Conservation (phyloP, 1,139 yeast species). For the Komagataea norvegica region DNA sequence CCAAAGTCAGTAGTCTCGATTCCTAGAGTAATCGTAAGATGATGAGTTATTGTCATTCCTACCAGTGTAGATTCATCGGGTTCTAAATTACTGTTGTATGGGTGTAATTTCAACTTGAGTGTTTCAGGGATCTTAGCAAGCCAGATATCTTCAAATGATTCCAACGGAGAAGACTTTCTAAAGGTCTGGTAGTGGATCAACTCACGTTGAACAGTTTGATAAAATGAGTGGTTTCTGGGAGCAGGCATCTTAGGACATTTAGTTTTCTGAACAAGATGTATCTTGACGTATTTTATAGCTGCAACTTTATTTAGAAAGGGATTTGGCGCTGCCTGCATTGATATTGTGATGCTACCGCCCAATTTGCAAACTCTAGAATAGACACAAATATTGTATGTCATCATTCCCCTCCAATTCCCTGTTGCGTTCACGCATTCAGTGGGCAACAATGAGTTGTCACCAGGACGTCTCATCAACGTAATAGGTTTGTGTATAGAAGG, state of each 20-base stretch:
- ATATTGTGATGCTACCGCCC: conserved; percentile 12
- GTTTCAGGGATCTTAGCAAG: conserved; percentile 10
- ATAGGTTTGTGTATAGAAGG: conserved; percentile 6
- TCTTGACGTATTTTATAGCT: conserved; percentile 13
- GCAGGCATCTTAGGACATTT: conserved; percentile 11
- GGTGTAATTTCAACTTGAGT: conserved; percentile 11
- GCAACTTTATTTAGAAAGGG: conserved; percentile 1
- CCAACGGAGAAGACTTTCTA: conserved; percentile 4
- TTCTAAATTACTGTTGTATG: conserved; percentile 17
- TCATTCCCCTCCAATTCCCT: conserved; percentile 17
- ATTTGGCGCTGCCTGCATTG: conserved; percentile 11
- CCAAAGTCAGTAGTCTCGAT: conserved; percentile 6
- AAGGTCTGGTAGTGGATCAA: conserved; percentile 2
- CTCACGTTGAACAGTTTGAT: conserved; percentile 4
- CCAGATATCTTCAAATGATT: conserved; percentile 11
- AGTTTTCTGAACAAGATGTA: conserved; percentile 15
- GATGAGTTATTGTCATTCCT: conserved; percentile 14
- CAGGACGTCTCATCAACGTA: conserved; percentile 16
- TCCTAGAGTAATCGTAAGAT: conserved; percentile 8
- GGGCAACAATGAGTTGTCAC: conserved; percentile 11
- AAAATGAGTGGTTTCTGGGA: neutral
- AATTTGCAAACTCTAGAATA: conserved; percentile 16
- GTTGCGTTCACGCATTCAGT: conserved; percentile 13
- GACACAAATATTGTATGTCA: conserved; percentile 15
- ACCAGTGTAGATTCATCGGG: neutral